Base-by-base conservation (phyloP, 2,329 filamentous ascomycete species). In the Microsporum ferrugineum region DNA sequence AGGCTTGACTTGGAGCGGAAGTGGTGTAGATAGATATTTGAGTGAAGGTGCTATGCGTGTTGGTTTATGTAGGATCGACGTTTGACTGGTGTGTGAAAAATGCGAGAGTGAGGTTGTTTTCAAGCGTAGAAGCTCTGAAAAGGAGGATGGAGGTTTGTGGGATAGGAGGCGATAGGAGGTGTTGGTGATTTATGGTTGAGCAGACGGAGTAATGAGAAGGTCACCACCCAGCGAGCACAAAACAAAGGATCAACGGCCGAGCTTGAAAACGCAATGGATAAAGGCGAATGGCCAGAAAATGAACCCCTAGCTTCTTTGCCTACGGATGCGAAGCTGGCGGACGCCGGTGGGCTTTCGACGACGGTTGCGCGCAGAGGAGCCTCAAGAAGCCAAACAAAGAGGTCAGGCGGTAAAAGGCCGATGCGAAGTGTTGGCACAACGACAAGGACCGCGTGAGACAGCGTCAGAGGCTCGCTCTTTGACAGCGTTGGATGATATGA, bases 101-200 rank as follows among this genome's bases (percentile, higher is more conserved):
- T 63, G 59, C 60, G 60, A 60, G 62, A 51, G 51, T 55, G 31
- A 55, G 31, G 41, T 14, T 59, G 57, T 59, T 55, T 56, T 58
- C 61, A 72, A 69, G 68, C 69, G 63, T 62, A 61, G 68, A 66
- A 70, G 68, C 68, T 69, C 68, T 75, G 72, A 70, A 65, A 23
- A 68, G 67, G 69, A 62, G 64, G 69, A 66, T 65, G 62, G 61
- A 65, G 67, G 39, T 38, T 57, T 55, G 33, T 58, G 51, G 60
- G 58, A 60, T 57, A 63, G 58, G 53, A 47, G 43, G 43, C 43
- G 43, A 23, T 10, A 55, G 33, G 23, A 58, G 38, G 60, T 49
- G 59, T 23, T 57, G 56, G 43, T 62, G 66, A 65, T 63, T 67
- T 63, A 68, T 66, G 67, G 66, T 72, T 65, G 65, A 66, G 65